phyloP scores from a whole-genome alignment of 129 eudicot species.

The Erigeron canadensis region DNA sequence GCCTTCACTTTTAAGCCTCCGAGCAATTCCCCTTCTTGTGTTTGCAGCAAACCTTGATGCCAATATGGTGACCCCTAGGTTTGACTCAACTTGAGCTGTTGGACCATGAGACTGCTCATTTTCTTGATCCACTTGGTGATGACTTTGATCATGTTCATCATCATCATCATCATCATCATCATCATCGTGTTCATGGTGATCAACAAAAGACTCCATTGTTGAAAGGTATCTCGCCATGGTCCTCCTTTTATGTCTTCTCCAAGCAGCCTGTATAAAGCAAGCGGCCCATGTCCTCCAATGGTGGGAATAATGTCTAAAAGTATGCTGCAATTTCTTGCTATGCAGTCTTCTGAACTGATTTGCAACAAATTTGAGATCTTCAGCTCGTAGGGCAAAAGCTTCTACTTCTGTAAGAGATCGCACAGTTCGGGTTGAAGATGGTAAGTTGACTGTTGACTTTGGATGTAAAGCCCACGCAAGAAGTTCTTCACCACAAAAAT shows the following conservation, averaged over 20 bases:
- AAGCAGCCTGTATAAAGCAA: conserved; percentile 95
- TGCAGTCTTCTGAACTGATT: conserved; percentile 90
- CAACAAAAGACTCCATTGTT: conserved; percentile 64
- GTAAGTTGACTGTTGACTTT: conserved; percentile 76
- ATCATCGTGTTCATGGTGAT: conserved; percentile 27
- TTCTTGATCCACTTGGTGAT: conserved; percentile 41
- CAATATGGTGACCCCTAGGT: conserved; percentile 71
- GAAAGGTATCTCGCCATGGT: conserved; percentile 61
- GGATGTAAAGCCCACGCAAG: conserved; percentile 98
- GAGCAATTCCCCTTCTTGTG: conserved; percentile 82
- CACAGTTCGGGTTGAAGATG: conserved; percentile 93
- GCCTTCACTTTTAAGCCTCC: conserved; percentile 52
- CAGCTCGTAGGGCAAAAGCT: conserved; percentile 91
- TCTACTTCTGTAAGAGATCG: conserved; percentile 87
- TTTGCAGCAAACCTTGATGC: conserved; percentile 96
- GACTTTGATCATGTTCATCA: conserved; percentile 29
- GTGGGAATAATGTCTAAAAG: conserved; percentile 89
- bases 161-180: conserved; percentile 44
- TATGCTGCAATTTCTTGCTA: conserved; percentile 94
- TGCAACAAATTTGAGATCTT: conserved; percentile 90
- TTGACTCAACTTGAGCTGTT: conserved; percentile 41
- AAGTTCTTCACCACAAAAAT: conserved; percentile 93
- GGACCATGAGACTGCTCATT: conserved; percentile 13
- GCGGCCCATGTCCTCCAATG: conserved; percentile 99
- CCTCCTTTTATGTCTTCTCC: conserved; percentile 80